Conservation (phyloP, 495 filamentous ascomycete species). For the Neurospora discreta region DNA sequence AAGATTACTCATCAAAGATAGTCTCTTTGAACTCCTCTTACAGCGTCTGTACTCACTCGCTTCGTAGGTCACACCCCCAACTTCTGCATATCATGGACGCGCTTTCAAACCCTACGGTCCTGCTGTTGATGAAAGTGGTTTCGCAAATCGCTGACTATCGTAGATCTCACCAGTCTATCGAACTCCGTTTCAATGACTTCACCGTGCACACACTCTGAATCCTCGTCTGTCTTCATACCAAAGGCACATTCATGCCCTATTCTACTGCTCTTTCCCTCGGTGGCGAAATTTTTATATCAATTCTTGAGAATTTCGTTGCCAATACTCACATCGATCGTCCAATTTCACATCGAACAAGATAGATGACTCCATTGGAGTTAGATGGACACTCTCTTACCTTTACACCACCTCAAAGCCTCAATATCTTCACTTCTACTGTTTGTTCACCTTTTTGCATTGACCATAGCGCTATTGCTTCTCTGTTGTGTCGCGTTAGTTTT, state of each 20-base stretch:
- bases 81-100: neutral
- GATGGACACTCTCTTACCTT: neutral
- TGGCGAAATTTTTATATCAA: neutral
- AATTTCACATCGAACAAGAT: neutral
- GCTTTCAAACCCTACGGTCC: neutral
- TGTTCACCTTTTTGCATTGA: neutral
- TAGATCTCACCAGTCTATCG: neutral
- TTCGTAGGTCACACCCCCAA: neutral
- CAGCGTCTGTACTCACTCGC: neutral
- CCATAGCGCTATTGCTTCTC: neutral
- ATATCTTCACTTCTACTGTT: neutral
- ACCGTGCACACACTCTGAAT: neutral
- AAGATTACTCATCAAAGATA: neutral
- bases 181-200: neutral
- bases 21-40: neutral
- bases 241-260: neutral
- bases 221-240: neutral
- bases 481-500: neutral
- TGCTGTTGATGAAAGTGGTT: neutral
- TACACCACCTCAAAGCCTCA: neutral
- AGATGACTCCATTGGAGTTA: neutral
- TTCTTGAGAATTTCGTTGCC: neutral
- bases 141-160: neutral
- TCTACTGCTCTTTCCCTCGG: neutral
- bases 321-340: neutral